A percentile compares a stretch with the other conserved stretches of the same genome.
Evolutionary conservation across 73 alveolate species (phyloP).

Genomic region (Paramecium sonneborni): DNA sequence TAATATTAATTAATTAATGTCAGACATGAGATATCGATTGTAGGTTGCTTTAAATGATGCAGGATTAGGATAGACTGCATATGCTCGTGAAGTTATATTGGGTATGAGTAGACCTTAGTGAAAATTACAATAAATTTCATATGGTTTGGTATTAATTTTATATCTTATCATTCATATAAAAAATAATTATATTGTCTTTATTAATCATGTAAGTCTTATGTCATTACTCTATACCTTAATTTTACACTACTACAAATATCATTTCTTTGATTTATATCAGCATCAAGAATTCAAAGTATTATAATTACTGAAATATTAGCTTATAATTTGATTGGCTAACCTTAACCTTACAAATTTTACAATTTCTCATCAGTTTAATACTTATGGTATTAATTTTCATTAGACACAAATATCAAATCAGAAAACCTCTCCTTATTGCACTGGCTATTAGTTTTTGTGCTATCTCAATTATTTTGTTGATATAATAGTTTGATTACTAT

Average conservation of each 20-base stretch:
- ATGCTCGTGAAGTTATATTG: constrained; percentile 10
- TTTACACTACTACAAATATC: neutral
- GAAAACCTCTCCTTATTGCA: neutral
- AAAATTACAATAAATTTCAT: neutral
- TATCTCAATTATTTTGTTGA: neutral
- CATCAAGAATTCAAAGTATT: neutral
- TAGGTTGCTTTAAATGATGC: constrained; percentile 11
- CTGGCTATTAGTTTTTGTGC: neutral
- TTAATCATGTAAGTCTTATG: neutral
- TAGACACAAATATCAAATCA: neutral
- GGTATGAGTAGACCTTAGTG: neutral
- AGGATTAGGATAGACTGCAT: neutral
- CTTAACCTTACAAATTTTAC: neutral
- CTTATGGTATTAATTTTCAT: neutral
- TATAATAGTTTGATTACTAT: neutral
- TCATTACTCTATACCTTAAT: neutral
- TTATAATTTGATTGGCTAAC: neutral
- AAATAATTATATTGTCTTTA: neutral
- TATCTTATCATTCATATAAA: neutral
- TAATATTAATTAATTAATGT: constrained; percentile 39
- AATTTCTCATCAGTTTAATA: neutral
- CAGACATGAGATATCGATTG: constrained; percentile 48
- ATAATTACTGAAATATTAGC: neutral
- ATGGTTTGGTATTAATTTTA: neutral
- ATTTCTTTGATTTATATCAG: neutral